Evolutionary conservation across 306 rosid species (phyloP).

Genomic region (Trifolium subterraneum): DNA sequence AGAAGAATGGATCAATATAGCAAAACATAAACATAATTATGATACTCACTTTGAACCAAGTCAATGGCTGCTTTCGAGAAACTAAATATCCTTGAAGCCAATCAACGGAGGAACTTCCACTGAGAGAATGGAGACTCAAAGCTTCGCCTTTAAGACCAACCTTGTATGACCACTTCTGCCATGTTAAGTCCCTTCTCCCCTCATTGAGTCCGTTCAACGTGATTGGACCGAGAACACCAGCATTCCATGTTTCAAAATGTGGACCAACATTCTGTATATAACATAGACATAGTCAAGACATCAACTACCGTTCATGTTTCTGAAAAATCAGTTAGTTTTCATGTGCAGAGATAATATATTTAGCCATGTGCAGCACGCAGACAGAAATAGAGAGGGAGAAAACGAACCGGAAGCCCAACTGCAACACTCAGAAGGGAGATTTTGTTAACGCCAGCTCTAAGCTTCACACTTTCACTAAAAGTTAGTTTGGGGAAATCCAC

Average conservation of each 20-base stretch:
- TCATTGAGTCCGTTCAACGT: conserved; percentile 82
- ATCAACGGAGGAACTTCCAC: conserved; percentile 93
- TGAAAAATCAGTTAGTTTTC: too few relatives aligned
- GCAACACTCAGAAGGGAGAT: conserved; percentile 91
- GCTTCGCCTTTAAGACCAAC: conserved; percentile 97
- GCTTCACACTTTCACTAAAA: conserved; percentile 68
- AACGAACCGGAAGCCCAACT: conserved; percentile 94
- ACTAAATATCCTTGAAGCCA: conserved; percentile 82
- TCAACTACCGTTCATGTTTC: conserved; percentile 2
- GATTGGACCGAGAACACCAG: conserved; percentile 94
- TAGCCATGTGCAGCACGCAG: not conserved
- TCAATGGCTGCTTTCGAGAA: conserved; percentile 75
- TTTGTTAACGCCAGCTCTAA: conserved; percentile 84
- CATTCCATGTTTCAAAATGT: conserved; percentile 96
- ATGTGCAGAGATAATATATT: not conserved
- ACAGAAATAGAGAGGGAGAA: conserved; percentile 36
- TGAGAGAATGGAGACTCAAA: conserved; percentile 86
- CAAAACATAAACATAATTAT: conserved; percentile 34
- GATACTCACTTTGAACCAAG: conserved; percentile 94
- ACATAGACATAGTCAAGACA: conserved; percentile 23
- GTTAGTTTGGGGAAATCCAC: conserved; percentile 82
- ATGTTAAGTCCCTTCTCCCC: conserved; percentile 90
- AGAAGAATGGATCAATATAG: not conserved
- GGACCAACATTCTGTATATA: conserved; percentile 87
- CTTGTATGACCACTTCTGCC: conserved; percentile 99